Evolutionary conservation across 192 early-diverging fungal genomes (phyloP).

Genomic region (Rhizophagus clarus): DNA sequence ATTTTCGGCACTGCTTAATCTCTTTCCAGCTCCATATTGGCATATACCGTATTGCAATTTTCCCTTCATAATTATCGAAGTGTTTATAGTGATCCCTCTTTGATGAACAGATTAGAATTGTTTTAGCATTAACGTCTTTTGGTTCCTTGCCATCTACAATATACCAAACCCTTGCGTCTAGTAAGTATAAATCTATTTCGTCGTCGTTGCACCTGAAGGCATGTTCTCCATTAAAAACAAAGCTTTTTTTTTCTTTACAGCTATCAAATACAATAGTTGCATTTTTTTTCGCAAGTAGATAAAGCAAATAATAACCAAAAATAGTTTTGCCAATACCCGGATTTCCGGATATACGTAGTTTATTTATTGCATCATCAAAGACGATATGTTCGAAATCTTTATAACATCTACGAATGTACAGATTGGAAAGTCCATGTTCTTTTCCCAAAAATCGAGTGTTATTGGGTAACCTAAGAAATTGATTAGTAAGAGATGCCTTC

Average conservation of each 20-base stretch:
- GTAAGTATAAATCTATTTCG: neutral
- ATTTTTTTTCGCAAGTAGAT: slow-evolving; percentile 10
- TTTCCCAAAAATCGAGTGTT: neutral
- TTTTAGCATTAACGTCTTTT: neutral
- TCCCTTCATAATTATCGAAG: no score
- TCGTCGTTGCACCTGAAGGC: neutral
- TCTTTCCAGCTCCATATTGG: no score
- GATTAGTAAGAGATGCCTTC: neutral
- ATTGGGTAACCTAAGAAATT: neutral
- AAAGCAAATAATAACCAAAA: slow-evolving; percentile 20
- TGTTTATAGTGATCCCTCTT: neutral
- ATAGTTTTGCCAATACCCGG: slow-evolving; percentile 21
- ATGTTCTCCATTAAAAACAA: neutral
- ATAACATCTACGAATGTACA: slow-evolving; percentile 23
- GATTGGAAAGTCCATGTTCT: neutral
- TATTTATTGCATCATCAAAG: neutral
- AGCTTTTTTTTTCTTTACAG: neutral
- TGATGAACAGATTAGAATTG: slow-evolving; percentile 20
- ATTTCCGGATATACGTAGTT: slow-evolving; percentile 6
- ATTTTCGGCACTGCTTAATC: no score
- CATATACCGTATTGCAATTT: no score
- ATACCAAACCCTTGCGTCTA: neutral
- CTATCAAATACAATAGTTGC: slow-evolving; percentile 10
- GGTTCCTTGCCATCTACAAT: no score
- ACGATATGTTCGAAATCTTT: neutral